Evolutionary conservation across 2,329 filamentous ascomycete species (phyloP).

Genomic region (Periconia digitata): DNA sequence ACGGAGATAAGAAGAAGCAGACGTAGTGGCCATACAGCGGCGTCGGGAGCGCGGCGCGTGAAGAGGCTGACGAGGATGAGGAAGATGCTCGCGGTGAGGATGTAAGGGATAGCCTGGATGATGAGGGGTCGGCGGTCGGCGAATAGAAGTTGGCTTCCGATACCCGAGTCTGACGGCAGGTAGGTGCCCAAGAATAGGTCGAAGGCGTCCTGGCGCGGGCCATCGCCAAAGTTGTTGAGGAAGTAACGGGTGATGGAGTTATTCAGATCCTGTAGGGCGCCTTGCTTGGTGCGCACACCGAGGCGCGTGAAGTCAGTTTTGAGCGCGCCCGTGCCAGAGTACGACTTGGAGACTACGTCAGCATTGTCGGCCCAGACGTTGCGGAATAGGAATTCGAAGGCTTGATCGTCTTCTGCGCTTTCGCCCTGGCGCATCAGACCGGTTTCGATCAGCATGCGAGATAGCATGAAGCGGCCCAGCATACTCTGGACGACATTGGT

Average conservation of each 20-base stretch:
- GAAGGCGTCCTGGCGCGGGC: conserved; percentile 91
- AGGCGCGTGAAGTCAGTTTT: conserved; percentile 99
- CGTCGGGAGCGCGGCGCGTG: conserved; percentile 70
- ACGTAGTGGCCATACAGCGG: conserved; percentile 77
- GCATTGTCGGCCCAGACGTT: conserved; percentile 99
- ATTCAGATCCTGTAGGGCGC: conserved; percentile 80
- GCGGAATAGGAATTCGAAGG: conserved; percentile 89
- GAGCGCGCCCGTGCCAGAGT: conserved; percentile 93
- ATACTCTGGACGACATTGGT: conserved; percentile 98
- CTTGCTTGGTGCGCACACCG: conserved; percentile 81
- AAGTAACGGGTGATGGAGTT: conserved; percentile 89
- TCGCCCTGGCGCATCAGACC: conserved; percentile 77
- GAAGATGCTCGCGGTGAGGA: conserved; percentile 83
- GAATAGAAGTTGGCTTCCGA: conserved; percentile 75
- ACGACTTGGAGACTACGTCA: conserved; percentile 87
- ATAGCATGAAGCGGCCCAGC: conserved; percentile 85
- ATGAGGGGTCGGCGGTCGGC: conserved; percentile 81
- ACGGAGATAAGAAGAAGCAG: conserved; percentile 81
- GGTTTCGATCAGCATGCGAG: conserved; percentile 82
- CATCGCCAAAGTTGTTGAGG: conserved; percentile 92
- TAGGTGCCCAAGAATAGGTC: conserved; percentile 92
- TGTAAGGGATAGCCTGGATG: conserved; percentile 91
- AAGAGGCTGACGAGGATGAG: conserved; percentile 75
- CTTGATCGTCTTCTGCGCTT: conserved; percentile 74
- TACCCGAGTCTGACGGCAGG: conserved; percentile 69